A percentile compares a stretch with the other conserved stretches of the same genome.
Evolutionary conservation across 108 stramenopile genomes (phyloP).

Genomic region (Cyclotella atomus): DNA sequence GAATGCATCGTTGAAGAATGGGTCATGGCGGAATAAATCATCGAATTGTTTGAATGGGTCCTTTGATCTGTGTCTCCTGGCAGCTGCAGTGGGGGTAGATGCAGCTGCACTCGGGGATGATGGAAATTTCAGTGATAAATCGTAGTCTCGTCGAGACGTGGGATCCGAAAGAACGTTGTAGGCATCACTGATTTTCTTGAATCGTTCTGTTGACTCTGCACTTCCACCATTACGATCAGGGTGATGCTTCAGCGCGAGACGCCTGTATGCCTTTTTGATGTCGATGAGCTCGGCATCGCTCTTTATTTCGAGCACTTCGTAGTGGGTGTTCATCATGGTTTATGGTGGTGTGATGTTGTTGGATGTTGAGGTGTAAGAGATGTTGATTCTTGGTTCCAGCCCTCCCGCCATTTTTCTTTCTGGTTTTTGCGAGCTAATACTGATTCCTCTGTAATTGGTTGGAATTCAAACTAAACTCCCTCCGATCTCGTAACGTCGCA

Average conservation of each 20-base stretch:
- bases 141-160: conserved; percentile 52
- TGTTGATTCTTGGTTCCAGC: neutral
- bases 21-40: conserved; percentile 73
- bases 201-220: conserved; percentile 46
- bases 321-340: conserved; percentile 42
- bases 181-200: conserved; percentile 61
- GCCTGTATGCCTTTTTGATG: conserved; percentile 88
- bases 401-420: neutral
- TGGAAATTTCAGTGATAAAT: conserved; percentile 42
- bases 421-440: neutral
- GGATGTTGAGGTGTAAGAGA: too few relatives aligned
- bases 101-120: conserved; percentile 22
- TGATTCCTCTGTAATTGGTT: neutral
- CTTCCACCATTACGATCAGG: conserved; percentile 54
- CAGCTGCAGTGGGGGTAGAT: neutral
- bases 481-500: too few relatives aligned
- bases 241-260: conserved; percentile 57
- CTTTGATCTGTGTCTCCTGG: neutral
- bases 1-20: conserved; percentile 74
- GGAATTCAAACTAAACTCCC: too few relatives aligned
- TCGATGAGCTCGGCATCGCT: conserved; percentile 71
- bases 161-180: conserved; percentile 60
- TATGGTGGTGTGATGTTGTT: neutral
- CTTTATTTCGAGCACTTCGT: conserved; percentile 79
- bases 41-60: conserved; percentile 74